A percentile compares a stretch with the other conserved stretches of the same genome.
phyloP scores from a whole-genome alignment of 371 early-diverging fungal species.

The Mortierella sp. region DNA sequence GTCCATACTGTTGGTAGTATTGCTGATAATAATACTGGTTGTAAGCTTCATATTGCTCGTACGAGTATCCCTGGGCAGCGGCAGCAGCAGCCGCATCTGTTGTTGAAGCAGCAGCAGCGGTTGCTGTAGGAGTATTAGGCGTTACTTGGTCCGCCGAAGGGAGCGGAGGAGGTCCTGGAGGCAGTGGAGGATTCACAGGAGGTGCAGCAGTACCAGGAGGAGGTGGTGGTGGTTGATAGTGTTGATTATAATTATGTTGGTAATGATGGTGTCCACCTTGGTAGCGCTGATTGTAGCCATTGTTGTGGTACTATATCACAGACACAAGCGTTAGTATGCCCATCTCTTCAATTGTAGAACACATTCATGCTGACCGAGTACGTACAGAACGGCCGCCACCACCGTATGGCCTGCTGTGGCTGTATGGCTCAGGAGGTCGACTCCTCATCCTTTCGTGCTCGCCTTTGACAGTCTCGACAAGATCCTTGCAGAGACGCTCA shows the following conservation, averaged over 20 bases:
- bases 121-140: background rate
- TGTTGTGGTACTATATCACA: conserved; percentile 21
- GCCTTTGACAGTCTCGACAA: conserved; percentile 78
- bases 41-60: conserved; percentile 59
- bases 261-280: conserved; percentile 27
- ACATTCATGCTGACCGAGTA: background rate
- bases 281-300: conserved; percentile 24
- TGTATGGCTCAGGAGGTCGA: conserved; percentile 53
- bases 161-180: conserved; percentile 23
- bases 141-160: background rate
- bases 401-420: conserved; percentile 48
- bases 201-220: conserved; percentile 23
- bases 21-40: conserved; percentile 58
- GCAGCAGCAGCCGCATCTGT: conserved; percentile 12
- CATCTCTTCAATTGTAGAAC: background rate
- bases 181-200: conserved; percentile 21
- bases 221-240: conserved; percentile 50
- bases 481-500: conserved; percentile 73
- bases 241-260: conserved; percentile 13
- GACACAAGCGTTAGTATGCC: conserved; percentile 1
- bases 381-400: conserved; percentile 41
- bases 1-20: conserved; percentile 48
- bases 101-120: conserved; percentile 3
- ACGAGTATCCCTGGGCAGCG: conserved; percentile 38
- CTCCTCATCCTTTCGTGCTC: conserved; percentile 74